A percentile compares a stretch with the other conserved stretches of the same genome.
Evolutionary conservation across 1,284 basidiomycete genomes (phyloP).

Genomic region (Ganoderma leucocontextum): DNA sequence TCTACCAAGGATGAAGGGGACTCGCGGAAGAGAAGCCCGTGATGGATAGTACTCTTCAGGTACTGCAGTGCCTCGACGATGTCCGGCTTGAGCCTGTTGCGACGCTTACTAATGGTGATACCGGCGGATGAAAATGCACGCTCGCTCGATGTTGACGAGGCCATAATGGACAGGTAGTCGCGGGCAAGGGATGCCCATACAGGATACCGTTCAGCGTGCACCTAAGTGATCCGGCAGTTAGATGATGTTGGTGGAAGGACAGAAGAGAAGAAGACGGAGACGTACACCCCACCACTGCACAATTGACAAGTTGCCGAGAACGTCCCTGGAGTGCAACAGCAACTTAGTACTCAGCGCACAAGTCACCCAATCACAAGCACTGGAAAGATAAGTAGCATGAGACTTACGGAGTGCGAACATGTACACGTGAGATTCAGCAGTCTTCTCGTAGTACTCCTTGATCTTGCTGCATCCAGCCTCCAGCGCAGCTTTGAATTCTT

Average conservation of each 20-base stretch:
- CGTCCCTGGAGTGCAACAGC: constrained; percentile 6
- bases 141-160: constrained; percentile 23
- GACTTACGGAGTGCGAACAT: constrained; percentile 29
- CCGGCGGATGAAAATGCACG: constrained; percentile 33
- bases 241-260: too few species aligned
- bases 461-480: constrained; percentile 22
- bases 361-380: too few species aligned
- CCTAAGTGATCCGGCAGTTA: too few species aligned
- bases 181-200: constrained; percentile 13
- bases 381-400: background rate
- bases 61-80: constrained; percentile 49
- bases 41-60: constrained; percentile 42
- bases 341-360: too few species aligned
- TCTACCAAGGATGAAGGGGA: constrained; percentile 20
- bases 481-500: constrained; percentile 20
- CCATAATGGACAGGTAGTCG: constrained; percentile 22
- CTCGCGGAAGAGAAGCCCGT: constrained; percentile 36
- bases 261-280: too few species aligned
- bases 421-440: constrained; percentile 24
- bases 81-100: constrained; percentile 35
- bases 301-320: constrained; percentile 5
- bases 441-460: constrained; percentile 32
- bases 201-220: background rate
- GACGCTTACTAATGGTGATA: constrained; percentile 34
- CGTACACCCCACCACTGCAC: constrained; percentile 27